These are phyloP conservation scores for Cyberlindnera suaveolens DNA, from an alignment of 805 yeast genomes.

Conservation along the genomic window DNA sequence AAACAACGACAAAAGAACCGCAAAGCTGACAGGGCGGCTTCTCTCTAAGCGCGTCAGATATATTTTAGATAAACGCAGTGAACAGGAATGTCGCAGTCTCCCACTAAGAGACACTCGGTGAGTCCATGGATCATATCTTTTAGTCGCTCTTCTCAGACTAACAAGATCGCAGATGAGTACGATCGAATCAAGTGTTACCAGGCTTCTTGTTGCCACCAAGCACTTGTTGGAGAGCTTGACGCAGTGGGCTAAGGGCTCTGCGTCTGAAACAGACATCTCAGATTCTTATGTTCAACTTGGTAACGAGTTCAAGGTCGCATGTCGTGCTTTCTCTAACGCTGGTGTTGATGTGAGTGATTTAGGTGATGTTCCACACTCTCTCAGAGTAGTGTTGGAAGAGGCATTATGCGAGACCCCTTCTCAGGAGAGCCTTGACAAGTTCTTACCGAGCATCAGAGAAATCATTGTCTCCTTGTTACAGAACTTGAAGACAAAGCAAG, in stretches of 20 bases:
- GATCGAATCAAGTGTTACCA: conserved; percentile 71
- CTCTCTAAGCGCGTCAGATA: too few species aligned
- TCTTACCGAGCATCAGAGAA: conserved; percentile 77
- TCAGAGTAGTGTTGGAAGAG: conserved; percentile 75
- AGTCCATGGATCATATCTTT: conserved; percentile 2
- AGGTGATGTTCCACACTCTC: conserved; percentile 83
- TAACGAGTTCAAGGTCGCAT: conserved; percentile 84
- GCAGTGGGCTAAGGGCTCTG: conserved; percentile 82
- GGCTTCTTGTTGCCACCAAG: conserved; percentile 81
- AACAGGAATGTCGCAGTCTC: conserved; percentile 5
- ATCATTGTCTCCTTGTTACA: conserved; percentile 77
- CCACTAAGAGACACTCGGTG: conserved; percentile 25
- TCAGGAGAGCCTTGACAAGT: conserved; percentile 72
- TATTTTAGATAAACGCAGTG: neutral
- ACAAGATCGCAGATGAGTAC: conserved; percentile 33
- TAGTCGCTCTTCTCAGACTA: neutral
- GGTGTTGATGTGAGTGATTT: conserved; percentile 80
- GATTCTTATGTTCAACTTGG: conserved; percentile 89
- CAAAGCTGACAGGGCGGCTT: too few species aligned
- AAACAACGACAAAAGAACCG: too few species aligned
- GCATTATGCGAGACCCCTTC: conserved; percentile 83
- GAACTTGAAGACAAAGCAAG: conserved; percentile 76
- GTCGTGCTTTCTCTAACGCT: conserved; percentile 69
- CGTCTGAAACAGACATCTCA: conserved; percentile 78
- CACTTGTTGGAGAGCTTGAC: conserved; percentile 80